Evolutionary conservation across 2,329 filamentous ascomycete species (phyloP).

Genomic region (Pseudofabraea citricarpa): DNA sequence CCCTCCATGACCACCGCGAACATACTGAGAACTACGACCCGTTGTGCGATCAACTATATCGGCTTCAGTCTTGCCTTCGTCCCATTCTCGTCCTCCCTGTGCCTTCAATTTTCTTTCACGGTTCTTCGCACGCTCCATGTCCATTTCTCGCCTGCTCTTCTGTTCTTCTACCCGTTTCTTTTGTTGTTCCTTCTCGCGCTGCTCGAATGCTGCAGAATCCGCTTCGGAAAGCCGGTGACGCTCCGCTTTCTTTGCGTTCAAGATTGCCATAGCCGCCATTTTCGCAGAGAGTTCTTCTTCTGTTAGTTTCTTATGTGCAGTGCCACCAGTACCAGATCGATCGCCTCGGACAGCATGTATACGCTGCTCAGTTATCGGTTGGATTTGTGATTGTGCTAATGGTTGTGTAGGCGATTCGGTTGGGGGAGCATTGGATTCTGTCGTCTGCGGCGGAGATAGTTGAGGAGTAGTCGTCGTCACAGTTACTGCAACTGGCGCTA

Average conservation of each 20-base stretch:
- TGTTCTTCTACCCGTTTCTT: slow-evolving; percentile 37
- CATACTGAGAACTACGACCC: slow-evolving; percentile 21
- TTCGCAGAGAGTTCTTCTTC: slow-evolving; percentile 58
- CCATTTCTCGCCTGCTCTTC: slow-evolving; percentile 24
- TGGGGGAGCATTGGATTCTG: slow-evolving; percentile 1
- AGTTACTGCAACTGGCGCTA: slow-evolving; percentile 1
- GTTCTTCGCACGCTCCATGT: slow-evolving; percentile 30
- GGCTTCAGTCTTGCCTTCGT: slow-evolving; percentile 25
- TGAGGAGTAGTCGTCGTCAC: slow-evolving; percentile 1
- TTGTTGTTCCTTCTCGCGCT: slow-evolving; percentile 55
- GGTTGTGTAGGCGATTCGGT: slow-evolving; percentile 2
- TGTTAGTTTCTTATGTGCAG: slow-evolving; percentile 55
- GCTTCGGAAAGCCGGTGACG: slow-evolving; percentile 62
- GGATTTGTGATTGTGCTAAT: slow-evolving; percentile 6
- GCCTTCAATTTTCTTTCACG: slow-evolving; percentile 28
- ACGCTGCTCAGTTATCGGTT: slow-evolving; percentile 9
- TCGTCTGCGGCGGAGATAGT: slow-evolving; percentile 1
- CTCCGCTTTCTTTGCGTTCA: slow-evolving; percentile 53
- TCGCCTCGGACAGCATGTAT: slow-evolving; percentile 47
- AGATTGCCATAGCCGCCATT: slow-evolving; percentile 55
- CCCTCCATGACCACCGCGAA: slow-evolving; percentile 25
- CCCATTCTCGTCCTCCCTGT: slow-evolving; percentile 28
- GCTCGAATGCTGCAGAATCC: slow-evolving; percentile 59
- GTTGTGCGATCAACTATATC: slow-evolving; percentile 24
- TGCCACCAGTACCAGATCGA: slow-evolving; percentile 46